Percentiles rank a stretch among this genome's conserved stretches.
phyloP scores from a whole-genome alignment of 805 yeast genomes.

The Blastobotrys muscicola region DNA sequence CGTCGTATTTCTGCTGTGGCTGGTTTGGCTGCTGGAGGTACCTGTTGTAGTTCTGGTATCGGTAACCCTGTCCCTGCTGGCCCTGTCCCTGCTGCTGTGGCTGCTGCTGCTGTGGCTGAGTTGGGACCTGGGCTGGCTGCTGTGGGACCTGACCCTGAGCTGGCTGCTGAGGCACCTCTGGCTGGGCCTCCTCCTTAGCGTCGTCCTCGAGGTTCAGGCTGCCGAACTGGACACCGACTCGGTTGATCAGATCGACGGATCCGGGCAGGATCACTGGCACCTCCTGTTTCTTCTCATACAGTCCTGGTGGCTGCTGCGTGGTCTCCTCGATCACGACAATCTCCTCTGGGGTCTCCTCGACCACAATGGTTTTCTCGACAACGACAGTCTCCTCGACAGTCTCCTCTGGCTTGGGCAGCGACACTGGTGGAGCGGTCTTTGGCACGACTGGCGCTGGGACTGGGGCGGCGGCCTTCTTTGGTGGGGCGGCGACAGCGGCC shows the following conservation, averaged over 20 bases:
- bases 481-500: conserved; percentile 62
- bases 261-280: conserved; percentile 47
- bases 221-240: conserved; percentile 56
- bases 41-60: conserved; percentile 8
- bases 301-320: conserved; percentile 19
- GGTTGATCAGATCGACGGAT: conserved; percentile 33
- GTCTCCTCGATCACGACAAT: conserved; percentile 6
- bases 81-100: conserved; percentile 14
- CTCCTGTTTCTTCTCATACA: conserved; percentile 34
- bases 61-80: conserved; percentile 8
- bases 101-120: conserved; percentile 18
- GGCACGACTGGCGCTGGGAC: conserved; percentile 5
- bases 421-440: conserved; percentile 3
- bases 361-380: background rate
- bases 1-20: conserved; percentile 1
- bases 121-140: conserved; percentile 11
- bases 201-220: conserved; percentile 36
- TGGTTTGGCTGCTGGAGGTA: conserved; percentile 1
- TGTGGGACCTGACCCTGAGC: conserved; percentile 14
- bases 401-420: background rate
- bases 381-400: background rate
- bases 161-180: conserved; percentile 7
- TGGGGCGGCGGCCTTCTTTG: conserved; percentile 15
- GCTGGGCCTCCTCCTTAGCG: background rate
- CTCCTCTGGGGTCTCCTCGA: background rate